Evolutionary conservation across 2,329 filamentous ascomycete genomes (phyloP), one percentile per base, ranked within the genome.

Genomic region (Trichoderma sp.): DNA sequence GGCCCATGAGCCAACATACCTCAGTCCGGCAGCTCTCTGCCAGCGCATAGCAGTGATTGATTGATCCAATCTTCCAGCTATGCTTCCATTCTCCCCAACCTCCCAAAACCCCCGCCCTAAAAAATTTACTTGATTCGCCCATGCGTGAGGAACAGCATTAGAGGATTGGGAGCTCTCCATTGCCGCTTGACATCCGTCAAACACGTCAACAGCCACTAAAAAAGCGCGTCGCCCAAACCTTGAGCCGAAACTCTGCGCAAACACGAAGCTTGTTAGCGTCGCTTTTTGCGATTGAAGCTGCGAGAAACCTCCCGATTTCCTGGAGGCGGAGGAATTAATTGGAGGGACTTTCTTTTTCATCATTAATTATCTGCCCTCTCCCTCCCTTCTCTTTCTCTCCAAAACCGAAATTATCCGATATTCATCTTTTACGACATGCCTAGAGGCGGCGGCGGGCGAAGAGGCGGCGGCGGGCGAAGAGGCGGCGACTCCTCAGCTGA

Each of bases 341-440:
- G 29, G 37, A 21, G 47, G 53, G 13, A 21, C 21, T 47, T 24
- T 43, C 21, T 47, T 24, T 43, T 35, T 19, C 24, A n/a, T 33
- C 40, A 24, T 24, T 27, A 21, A 33, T 21, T 61, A 10, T 49
- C 13, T 33, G 4, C 33, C 33, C 31, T 37, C 10, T 33, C 19
- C 16, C 19, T 33, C n/a, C 13, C 40, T 13, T n/a, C 13, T 43
- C 21, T 29, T 24, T 16, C 33, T 33, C n/a, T 57, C 27, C 62
- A 8, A 55, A 29, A 57, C n/a, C 35, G 35, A 49, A 43, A 7
- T 19, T 29, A 49, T 40, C 37, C 63, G 63, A 66, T 52, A 53
- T 31, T 29, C n/a, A 11, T 33, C 11, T 29, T 33, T 49, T 31
- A 40, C 27, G 56, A 33, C 67, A 81, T 81, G 79, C 77, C 77